Conservation (phyloP, 495 filamentous ascomycete genomes). For the Hypoxylon cercidicola region DNA sequence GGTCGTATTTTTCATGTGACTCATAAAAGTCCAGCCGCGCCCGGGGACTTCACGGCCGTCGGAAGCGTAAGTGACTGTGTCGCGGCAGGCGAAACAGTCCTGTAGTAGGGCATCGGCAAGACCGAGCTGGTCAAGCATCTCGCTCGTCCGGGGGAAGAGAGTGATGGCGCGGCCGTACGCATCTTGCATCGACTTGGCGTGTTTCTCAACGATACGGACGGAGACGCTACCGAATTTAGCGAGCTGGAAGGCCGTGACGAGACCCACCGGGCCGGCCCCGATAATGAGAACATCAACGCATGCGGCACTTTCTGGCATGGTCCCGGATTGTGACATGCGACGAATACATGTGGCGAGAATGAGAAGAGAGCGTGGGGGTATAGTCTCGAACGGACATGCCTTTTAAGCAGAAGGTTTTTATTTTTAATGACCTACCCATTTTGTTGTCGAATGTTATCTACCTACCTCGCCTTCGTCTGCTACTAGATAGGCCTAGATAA, state of each 20-base stretch:
- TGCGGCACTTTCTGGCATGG: conserved; percentile 24
- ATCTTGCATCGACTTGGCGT: conserved; percentile 47
- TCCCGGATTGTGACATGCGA: background rate
- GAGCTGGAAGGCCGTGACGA: conserved; percentile 73
- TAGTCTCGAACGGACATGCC: background rate
- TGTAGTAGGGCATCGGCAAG: conserved; percentile 51
- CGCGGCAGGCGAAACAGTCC: conserved; percentile 61
- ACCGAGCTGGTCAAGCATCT: conserved; percentile 58
- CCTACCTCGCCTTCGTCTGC: too few species aligned
- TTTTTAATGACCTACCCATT: background rate
- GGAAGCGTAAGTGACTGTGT: conserved; percentile 57
- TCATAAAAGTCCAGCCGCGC: conserved; percentile 47
- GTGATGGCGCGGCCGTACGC: conserved; percentile 56
- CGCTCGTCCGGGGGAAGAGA: conserved; percentile 56
- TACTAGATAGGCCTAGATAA: too few species aligned
- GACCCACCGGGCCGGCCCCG: conserved; percentile 73
- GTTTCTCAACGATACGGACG: conserved; percentile 55
- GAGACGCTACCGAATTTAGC: conserved; percentile 63
- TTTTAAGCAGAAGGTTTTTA: too few species aligned
- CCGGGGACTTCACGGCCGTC: conserved; percentile 45
- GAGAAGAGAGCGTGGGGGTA: conserved; percentile 10
- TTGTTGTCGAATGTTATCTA: too few species aligned
- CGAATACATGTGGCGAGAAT: background rate
- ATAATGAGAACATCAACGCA: conserved; percentile 66
- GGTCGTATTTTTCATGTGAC: conserved; percentile 47